These are phyloP conservation scores for Fusarium albidum DNA, from an alignment of 2,329 filamentous ascomycete species.

Conservation along the genomic window DNA sequence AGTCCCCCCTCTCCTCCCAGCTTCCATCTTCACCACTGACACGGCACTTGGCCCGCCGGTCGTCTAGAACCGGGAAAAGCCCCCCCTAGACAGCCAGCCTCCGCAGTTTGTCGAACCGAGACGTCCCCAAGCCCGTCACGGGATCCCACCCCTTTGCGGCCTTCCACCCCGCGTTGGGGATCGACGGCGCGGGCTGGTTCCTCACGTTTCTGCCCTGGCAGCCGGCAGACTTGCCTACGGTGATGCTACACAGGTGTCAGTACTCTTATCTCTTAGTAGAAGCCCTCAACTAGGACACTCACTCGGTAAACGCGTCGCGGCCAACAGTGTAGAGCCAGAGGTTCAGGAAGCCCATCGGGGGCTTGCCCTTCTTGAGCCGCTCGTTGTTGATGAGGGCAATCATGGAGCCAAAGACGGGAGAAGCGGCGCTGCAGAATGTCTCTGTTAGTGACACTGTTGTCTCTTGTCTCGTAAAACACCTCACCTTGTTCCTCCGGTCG, in stretches of 20 bases:
- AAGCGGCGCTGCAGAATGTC: constrained; percentile 55
- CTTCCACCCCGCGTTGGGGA: constrained; percentile 41
- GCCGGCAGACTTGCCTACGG: constrained; percentile 43
- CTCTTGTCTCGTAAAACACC: neutral
- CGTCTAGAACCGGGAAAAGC: neutral
- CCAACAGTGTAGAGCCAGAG: constrained; percentile 63
- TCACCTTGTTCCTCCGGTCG: constrained; percentile 47
- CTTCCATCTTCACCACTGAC: no score
- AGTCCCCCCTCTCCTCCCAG: no score
- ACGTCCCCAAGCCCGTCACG: constrained; percentile 55
- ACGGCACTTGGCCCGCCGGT: neutral
- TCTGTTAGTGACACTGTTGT: neutral
- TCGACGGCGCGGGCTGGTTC: constrained; percentile 37
- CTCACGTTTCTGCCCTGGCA: constrained; percentile 42
- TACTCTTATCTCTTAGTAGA: neutral
- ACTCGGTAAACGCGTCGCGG: constrained; percentile 46
- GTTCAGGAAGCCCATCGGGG: constrained; percentile 67
- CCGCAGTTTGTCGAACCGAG: constrained; percentile 50
- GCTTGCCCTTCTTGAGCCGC: constrained; percentile 61
- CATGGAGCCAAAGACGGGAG: constrained; percentile 69
- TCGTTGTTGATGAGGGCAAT: constrained; percentile 72
- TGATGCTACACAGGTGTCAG: constrained; percentile 42
- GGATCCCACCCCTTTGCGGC: constrained; percentile 48
- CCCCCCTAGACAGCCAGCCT: constrained; percentile 25
- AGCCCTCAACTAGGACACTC: constrained; percentile 12